These are phyloP conservation scores for Plantago elongata DNA, from an alignment of 257 asterid genomes.

Conservation along the genomic window DNA sequence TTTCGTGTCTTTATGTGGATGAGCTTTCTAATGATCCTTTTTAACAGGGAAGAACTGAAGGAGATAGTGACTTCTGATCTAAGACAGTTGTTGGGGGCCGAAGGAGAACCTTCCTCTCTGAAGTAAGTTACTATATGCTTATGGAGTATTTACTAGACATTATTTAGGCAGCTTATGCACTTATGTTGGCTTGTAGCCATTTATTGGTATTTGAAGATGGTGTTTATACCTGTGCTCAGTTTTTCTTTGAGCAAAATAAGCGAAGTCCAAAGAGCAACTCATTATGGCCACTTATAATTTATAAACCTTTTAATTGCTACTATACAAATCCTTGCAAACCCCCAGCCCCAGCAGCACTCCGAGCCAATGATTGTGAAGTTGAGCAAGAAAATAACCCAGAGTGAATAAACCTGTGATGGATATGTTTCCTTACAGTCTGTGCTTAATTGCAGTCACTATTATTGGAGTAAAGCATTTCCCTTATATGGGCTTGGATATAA, in stretches of 20 bases:
- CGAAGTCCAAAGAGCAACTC: too few species aligned
- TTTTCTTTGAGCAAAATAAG: too few species aligned
- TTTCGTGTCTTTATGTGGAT: constrained; percentile 10
- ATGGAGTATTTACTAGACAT: background rate
- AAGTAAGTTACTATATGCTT: constrained; percentile 42
- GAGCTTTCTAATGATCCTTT: constrained; percentile 14
- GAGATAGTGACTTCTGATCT: constrained; percentile 75
- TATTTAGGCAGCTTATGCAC: too few species aligned
- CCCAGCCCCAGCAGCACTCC: too few species aligned
- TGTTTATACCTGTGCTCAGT: too few species aligned
- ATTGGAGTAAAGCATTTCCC: constrained; percentile 89
- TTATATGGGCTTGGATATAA: constrained; percentile 62
- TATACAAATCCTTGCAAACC: too few species aligned
- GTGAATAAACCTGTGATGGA: constrained; percentile 20
- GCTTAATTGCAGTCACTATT: constrained; percentile 60
- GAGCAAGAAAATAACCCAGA: constrained; percentile 6
- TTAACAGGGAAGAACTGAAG: constrained; percentile 64
- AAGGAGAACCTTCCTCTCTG: constrained; percentile 73
- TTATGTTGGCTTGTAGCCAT: too few species aligned
- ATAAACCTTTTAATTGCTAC: too few species aligned
- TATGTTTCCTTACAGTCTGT: constrained; percentile 27
- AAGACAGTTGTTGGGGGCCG: constrained; percentile 69
- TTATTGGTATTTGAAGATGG: too few species aligned
- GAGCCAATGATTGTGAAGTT: background rate
- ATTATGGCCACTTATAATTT: too few species aligned